phyloP scores from a whole-genome alignment of 495 filamentous ascomycete genomes.

The Penicillium cinerascens region DNA sequence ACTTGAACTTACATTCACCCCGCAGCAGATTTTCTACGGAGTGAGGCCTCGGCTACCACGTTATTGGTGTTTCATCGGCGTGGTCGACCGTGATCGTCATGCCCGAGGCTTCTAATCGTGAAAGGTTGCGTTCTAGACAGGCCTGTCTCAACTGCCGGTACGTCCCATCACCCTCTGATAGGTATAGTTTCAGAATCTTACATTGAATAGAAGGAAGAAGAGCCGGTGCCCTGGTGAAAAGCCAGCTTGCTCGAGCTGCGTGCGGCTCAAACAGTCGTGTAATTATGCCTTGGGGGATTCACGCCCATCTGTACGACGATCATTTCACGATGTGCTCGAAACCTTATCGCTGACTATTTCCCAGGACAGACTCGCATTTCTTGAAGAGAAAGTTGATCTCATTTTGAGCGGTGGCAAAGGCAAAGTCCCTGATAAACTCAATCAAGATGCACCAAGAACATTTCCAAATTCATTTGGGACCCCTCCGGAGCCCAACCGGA shows the following conservation, averaged over 20 bases:
- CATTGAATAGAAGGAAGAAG: slow-evolving; percentile 39
- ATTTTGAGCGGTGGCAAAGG: slow-evolving; percentile 35
- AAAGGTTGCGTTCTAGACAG: slow-evolving; percentile 43
- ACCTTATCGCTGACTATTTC: slow-evolving; percentile 16
- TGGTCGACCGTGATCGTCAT: too few species aligned
- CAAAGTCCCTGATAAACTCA: slow-evolving; percentile 16
- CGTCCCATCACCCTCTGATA: background rate
- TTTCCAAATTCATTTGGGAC: too few species aligned
- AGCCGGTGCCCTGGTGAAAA: slow-evolving; percentile 46
- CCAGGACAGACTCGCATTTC: slow-evolving; percentile 42
- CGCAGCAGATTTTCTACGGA: too few species aligned
- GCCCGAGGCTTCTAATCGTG: slow-evolving; percentile 18
- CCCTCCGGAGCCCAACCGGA: too few species aligned
- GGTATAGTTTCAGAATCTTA: background rate
- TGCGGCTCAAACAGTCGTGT: slow-evolving; percentile 41
- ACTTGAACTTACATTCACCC: too few species aligned
- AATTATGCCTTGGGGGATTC: slow-evolving; percentile 32
- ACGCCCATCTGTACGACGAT: slow-evolving; percentile 30
- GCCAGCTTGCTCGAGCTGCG: slow-evolving; percentile 44
- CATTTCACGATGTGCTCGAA: background rate
- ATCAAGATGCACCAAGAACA: slow-evolving; percentile 4
- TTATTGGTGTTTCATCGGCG: too few species aligned
- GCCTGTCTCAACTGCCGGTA: slow-evolving; percentile 46
- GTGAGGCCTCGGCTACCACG: too few species aligned
- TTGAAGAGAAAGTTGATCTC: slow-evolving; percentile 47